A percentile compares a stretch with the other conserved stretches of the same genome.
Conservation (phyloP, 2,329 filamentous ascomycete species). For the Fusarium subtropicale region DNA sequence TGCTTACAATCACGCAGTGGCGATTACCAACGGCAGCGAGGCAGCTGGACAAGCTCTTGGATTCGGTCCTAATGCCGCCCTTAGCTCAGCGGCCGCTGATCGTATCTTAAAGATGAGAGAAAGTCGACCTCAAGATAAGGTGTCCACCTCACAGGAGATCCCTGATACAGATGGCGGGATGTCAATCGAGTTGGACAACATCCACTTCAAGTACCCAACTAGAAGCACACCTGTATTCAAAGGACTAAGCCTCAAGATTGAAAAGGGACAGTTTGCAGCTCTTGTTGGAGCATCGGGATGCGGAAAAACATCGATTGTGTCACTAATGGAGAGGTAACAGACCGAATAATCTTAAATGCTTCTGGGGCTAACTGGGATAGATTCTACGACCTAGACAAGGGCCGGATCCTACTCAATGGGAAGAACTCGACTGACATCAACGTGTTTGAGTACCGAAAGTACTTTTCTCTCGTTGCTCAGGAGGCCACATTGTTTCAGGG, state of each 20-base stretch:
- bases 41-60: conserved; percentile 61
- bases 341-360: neutral
- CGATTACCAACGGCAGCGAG: conserved; percentile 73
- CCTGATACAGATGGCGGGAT: conserved; percentile 62
- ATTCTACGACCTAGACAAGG: conserved; percentile 76
- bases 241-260: conserved; percentile 71
- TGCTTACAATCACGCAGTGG: conserved; percentile 52
- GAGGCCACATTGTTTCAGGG: conserved; percentile 79
- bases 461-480: conserved; percentile 78
- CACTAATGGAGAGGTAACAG: conserved; percentile 64
- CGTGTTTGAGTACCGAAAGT: conserved; percentile 70
- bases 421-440: conserved; percentile 69
- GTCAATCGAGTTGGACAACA: conserved; percentile 66
- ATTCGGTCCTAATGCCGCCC: conserved; percentile 73
- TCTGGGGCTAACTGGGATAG: conserved; percentile 46
- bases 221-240: conserved; percentile 68
- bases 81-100: conserved; percentile 69
- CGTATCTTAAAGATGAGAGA: conserved; percentile 67
- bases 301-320: conserved; percentile 79
- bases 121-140: conserved; percentile 53
- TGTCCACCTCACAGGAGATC: conserved; percentile 52
- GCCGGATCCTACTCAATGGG: conserved; percentile 73
- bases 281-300: conserved; percentile 77
- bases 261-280: conserved; percentile 76
- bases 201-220: conserved; percentile 71